Conservation (phyloP, 345 rosid genomes). For the Bruguiera parviflora region DNA sequence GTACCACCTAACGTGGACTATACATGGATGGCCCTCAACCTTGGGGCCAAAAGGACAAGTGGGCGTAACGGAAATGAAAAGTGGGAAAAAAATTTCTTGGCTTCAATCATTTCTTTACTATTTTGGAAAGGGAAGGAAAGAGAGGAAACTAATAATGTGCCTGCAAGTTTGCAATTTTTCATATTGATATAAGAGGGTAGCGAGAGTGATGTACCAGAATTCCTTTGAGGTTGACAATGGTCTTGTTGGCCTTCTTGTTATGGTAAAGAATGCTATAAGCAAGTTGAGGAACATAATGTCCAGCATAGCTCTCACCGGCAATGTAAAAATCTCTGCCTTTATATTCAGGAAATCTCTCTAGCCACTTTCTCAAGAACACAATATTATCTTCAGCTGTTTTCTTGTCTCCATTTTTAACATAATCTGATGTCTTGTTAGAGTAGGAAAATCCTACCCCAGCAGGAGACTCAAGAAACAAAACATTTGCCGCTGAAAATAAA, state of each 20-base stretch:
- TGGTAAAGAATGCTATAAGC: constrained; percentile 27
- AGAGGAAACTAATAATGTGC: no score
- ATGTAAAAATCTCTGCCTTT: constrained; percentile 34
- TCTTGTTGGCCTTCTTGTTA: constrained; percentile 19
- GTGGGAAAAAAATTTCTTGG: neutral
- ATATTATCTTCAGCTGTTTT: constrained; percentile 28
- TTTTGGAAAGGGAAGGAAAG: neutral
- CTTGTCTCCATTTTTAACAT: constrained; percentile 19
- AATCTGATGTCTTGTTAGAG: constrained; percentile 32
- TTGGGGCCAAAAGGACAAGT: no score
- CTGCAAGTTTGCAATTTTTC: neutral
- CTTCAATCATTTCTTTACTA: constrained; percentile 13
- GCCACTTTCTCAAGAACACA: constrained; percentile 36
- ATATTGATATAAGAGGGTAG: neutral
- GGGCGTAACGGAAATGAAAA: neutral
- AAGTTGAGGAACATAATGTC: constrained; percentile 34
- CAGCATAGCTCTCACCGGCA: constrained; percentile 41
- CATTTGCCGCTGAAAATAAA: constrained; percentile 32
- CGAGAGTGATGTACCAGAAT: constrained; percentile 11
- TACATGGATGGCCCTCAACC: no score
- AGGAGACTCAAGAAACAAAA: constrained; percentile 39
- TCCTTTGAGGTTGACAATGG: constrained; percentile 32
- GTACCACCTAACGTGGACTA: no score
- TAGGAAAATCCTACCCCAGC: constrained; percentile 47
- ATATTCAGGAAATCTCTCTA: constrained; percentile 32